Conservation (phyloP, 176 grass and related monocot genomes). For the Zizania latifolia region DNA sequence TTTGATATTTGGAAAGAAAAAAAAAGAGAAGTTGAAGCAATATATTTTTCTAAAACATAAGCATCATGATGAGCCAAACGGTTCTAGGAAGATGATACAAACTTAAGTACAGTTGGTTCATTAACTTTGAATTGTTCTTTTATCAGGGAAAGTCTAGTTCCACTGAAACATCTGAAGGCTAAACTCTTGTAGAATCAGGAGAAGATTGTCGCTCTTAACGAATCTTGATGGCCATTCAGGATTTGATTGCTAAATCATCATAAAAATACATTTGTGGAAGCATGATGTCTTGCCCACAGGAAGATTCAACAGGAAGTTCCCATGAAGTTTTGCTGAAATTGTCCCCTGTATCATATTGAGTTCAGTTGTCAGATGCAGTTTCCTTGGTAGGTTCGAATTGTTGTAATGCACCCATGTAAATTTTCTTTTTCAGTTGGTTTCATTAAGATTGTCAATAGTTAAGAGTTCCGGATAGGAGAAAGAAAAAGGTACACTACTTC, state of each 20-base stretch:
- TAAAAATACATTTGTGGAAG: constrained; percentile 8
- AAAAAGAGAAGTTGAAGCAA: not conserved
- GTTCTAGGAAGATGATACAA: constrained; percentile 15
- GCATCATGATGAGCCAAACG: not conserved
- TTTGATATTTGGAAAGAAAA: not conserved
- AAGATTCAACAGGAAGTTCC: constrained; percentile 7
- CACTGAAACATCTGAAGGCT: constrained; percentile 39
- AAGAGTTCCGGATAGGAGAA: constrained; percentile 31
- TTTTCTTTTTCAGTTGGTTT: constrained; percentile 23
- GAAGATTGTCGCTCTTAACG: no score
- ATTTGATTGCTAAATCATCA: constrained; percentile 10
- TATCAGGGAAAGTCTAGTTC: constrained; percentile 58
- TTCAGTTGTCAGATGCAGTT: constrained; percentile 17
- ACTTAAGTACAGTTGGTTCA: constrained; percentile 15
- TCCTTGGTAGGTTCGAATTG: constrained; percentile 23
- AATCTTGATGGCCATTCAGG: constrained; percentile 24
- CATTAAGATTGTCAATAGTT: constrained; percentile 39
- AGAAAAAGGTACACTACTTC: not conserved
- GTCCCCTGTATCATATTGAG: constrained; percentile 36
- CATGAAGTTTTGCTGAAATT: constrained; percentile 40
- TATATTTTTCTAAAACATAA: not conserved
- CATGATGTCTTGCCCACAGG: not conserved
- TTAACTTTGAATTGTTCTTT: constrained; percentile 30
- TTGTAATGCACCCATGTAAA: constrained; percentile 28
- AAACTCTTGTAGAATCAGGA: constrained; percentile 18